Evolutionary conservation across 78 protist genomes (phyloP).

Genomic region (Cavenderia fasciculata): DNA sequence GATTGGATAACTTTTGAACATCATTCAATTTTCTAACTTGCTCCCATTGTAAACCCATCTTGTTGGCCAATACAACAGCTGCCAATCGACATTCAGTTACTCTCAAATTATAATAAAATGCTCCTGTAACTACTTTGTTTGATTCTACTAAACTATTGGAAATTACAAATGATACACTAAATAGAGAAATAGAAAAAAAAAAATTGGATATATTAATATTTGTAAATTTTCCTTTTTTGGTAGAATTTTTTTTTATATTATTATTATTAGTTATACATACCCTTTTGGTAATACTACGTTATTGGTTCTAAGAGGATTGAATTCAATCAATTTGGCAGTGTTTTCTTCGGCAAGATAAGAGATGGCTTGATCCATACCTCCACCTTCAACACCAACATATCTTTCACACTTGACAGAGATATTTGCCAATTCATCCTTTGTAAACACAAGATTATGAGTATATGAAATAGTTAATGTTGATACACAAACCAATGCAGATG

Average conservation of each 20-base stretch:
- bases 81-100: constrained; percentile 79
- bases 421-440: constrained; percentile 55
- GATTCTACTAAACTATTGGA: constrained; percentile 66
- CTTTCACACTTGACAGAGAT: constrained; percentile 54
- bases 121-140: constrained; percentile 50
- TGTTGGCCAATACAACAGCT: constrained; percentile 48
- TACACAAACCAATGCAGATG: constrained; percentile 75
- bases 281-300: constrained; percentile 53
- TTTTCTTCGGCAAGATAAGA: constrained; percentile 42
- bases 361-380: constrained; percentile 85
- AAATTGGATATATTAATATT: too few species aligned
- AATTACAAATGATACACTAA: constrained; percentile 62
- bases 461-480: constrained; percentile 54
- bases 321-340: constrained; percentile 61
- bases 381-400: constrained; percentile 77
- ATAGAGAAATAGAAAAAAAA: too few species aligned
- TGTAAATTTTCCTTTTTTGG: too few species aligned
- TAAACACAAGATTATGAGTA: constrained; percentile 17
- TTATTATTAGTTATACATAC: too few species aligned
- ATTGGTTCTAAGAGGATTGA: constrained; percentile 50
- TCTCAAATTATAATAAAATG: constrained; percentile 48
- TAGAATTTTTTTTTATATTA: too few species aligned
- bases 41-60: constrained; percentile 31
- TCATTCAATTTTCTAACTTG: constrained; percentile 35
- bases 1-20: constrained; percentile 45